Base-by-base conservation (phyloP, 2,329 filamentous ascomycete genomes). In the Colletotrichum sidae region DNA sequence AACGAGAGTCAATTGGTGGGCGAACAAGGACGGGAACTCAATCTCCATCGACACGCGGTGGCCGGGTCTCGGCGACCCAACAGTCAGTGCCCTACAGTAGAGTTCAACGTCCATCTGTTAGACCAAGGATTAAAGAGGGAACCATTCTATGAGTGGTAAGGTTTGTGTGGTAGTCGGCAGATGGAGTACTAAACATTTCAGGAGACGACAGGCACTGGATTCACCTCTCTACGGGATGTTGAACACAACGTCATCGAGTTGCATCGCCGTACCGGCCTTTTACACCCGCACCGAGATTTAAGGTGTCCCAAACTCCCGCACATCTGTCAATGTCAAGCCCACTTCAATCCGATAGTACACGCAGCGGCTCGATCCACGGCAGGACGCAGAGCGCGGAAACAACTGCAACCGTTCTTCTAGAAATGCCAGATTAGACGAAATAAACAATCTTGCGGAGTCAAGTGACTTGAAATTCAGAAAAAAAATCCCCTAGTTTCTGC, bases 301-400 rank as follows among this genome's bases (percentile, higher is more conserved):
- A 25, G 25, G 25, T 25, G 25, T 25, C 25, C 25, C 25, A 25
- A 25, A 25, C 25, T 25, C 25, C 25, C 44, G 9, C 42, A 37
- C 15, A 49, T 35, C 33, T 51, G 38, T 51, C 25, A 51, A 34
- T 38, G 8, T 37, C 44, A 33, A 13, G 41, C 49, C 54, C 39
- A 15, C 25, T 25, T 44, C 42, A 44, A 51, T 58, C 55, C 46
- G 55, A 58, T 58, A 42, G 37, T 10, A 5, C 37, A 37, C 33
- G 55, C 4, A 44, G 46, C 45, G 46, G 45, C 35, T 5, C 41
- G 9, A n/a, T 55, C 39, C 25, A 45, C 41, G 25, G 25, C 12
- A 33, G 17, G 46, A 58, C 46, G 55, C 46, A 44, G 25, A 51
- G 37, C 38, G 39, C 46, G 55, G 55, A 50, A 37, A n/a, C 45